These are phyloP conservation scores for Crithidia acanthocephali DNA, from an alignment of 208 protist species.

Conservation along the genomic window DNA sequence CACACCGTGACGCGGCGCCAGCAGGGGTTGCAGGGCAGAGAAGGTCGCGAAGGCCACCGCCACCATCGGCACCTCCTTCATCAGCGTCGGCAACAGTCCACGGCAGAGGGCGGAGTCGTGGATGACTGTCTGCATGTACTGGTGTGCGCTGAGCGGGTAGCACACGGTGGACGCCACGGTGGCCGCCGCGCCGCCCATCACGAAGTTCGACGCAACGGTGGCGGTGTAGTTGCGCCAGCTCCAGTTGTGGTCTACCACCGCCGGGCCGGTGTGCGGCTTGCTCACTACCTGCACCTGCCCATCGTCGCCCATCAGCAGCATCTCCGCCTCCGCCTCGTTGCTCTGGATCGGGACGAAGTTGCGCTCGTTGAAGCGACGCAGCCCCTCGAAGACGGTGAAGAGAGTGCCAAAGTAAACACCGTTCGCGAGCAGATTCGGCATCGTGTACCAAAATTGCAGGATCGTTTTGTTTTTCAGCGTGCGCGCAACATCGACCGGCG, in stretches of 20 bases:
- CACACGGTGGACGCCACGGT: slow-evolving; percentile 84
- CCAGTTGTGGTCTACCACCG: slow-evolving; percentile 51
- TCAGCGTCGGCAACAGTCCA: slow-evolving; percentile 69
- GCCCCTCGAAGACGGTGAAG: slow-evolving; percentile 87
- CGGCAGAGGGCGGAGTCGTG: slow-evolving; percentile 91
- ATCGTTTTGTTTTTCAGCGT: slow-evolving; percentile 84
- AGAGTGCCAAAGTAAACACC: slow-evolving; percentile 89
- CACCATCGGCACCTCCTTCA: slow-evolving; percentile 92
- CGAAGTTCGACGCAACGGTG: slow-evolving; percentile 62
- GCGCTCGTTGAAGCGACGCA: slow-evolving; percentile 87
- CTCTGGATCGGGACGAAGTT: slow-evolving; percentile 53
- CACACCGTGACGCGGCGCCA: slow-evolving; percentile 77
- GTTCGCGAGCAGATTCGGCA: slow-evolving; percentile 83
- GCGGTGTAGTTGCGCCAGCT: slow-evolving; percentile 63
- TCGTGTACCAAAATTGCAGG: slow-evolving; percentile 89
- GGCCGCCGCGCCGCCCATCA: slow-evolving; percentile 77
- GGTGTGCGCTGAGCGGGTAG: slow-evolving; percentile 86
- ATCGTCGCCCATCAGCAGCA: slow-evolving; percentile 13
- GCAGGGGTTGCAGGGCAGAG: slow-evolving; percentile 75
- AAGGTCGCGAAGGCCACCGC: slow-evolving; percentile 84
- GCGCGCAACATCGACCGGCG: slow-evolving; percentile 46
- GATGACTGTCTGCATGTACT: slow-evolving; percentile 92
- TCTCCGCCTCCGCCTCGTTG: slow-evolving; percentile 16
- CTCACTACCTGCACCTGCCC: slow-evolving; percentile 19
- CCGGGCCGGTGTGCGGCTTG: slow-evolving; percentile 3